phyloP scores from a whole-genome alignment of 192 early-diverging fungal species.

The Entophlyctis helioformis region DNA sequence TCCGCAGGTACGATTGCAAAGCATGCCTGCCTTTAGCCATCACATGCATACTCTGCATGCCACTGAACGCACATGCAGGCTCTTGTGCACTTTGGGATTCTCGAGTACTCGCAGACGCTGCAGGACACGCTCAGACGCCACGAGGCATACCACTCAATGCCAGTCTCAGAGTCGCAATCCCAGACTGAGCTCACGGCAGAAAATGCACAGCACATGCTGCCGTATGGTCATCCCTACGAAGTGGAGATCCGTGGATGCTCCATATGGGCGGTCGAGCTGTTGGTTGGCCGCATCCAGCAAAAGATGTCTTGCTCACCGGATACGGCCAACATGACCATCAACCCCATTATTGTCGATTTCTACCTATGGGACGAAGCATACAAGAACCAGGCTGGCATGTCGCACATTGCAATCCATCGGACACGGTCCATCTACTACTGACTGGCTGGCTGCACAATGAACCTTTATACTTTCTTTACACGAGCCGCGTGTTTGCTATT shows the following conservation, averaged over 20 bases:
- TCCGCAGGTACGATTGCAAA: constrained; percentile 49
- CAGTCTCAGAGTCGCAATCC: too few relatives aligned
- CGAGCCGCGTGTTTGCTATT: too few relatives aligned
- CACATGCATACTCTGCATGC: too few relatives aligned
- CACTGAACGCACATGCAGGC: neutral
- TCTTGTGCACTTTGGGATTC: constrained; percentile 47
- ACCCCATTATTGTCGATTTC: constrained; percentile 76
- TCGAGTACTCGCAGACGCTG: constrained; percentile 55
- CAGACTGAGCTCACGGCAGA: too few relatives aligned
- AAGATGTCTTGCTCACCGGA: constrained; percentile 4
- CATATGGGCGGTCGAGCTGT: constrained; percentile 67
- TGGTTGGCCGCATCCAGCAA: constrained; percentile 27
- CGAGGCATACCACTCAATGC: constrained; percentile 3
- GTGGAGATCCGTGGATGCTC: constrained; percentile 71
- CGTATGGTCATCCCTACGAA: constrained; percentile 50
- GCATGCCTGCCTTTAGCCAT: too few relatives aligned
- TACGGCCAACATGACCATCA: constrained; percentile 23
- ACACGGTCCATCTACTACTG: constrained; percentile 56
- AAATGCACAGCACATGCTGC: too few relatives aligned
- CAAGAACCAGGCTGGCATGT: constrained; percentile 42
- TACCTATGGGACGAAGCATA: constrained; percentile 82
- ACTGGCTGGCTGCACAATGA: too few relatives aligned
- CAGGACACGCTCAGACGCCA: constrained; percentile 22
- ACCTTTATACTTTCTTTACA: too few relatives aligned
- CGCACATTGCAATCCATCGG: constrained; percentile 45